Evolutionary conservation across 345 rosid species (phyloP).

Genomic region (Gynandropsis gynandra): DNA sequence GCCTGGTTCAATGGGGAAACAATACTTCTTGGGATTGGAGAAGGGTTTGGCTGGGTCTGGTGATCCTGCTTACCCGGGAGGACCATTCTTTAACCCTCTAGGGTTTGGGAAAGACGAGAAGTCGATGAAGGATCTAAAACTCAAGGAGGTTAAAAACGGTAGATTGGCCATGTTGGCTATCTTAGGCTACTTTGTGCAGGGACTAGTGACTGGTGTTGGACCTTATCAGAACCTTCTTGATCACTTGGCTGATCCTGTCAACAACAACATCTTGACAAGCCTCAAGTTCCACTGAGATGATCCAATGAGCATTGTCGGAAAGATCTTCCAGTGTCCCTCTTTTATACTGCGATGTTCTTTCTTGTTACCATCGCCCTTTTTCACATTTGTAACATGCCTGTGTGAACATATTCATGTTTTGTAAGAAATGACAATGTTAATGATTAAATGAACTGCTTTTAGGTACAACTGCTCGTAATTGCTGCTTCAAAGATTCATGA

Average conservation of each 20-base stretch:
- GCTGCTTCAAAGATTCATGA: neutral
- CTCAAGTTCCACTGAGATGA: constrained; percentile 75
- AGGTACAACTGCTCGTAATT: constrained; percentile 14
- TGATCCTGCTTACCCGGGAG: constrained; percentile 83
- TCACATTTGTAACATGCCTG: constrained; percentile 31
- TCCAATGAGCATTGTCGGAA: constrained; percentile 12
- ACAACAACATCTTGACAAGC: constrained; percentile 91
- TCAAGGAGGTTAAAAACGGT: constrained; percentile 94
- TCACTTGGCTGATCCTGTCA: constrained; percentile 86
- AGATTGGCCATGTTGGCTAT: constrained; percentile 89
- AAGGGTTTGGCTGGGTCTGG: constrained; percentile 83
- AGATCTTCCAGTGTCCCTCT: neutral
- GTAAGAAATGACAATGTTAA: constrained; percentile 33
- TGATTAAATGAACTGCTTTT: constrained; percentile 14
- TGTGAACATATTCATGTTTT: constrained; percentile 42
- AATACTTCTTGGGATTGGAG: constrained; percentile 86
- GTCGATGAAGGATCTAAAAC: constrained; percentile 77
- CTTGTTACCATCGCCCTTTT: constrained; percentile 19
- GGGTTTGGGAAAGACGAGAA: constrained; percentile 90
- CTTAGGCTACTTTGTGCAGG: constrained; percentile 73
- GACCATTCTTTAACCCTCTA: constrained; percentile 90
- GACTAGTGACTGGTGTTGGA: constrained; percentile 79
- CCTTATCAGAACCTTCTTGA: constrained; percentile 94
- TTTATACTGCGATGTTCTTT: constrained; percentile 12
- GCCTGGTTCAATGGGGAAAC: constrained; percentile 89